Evolutionary conservation across 192 early-diverging fungal genomes (phyloP).

Genomic region (Podila horticola): DNA sequence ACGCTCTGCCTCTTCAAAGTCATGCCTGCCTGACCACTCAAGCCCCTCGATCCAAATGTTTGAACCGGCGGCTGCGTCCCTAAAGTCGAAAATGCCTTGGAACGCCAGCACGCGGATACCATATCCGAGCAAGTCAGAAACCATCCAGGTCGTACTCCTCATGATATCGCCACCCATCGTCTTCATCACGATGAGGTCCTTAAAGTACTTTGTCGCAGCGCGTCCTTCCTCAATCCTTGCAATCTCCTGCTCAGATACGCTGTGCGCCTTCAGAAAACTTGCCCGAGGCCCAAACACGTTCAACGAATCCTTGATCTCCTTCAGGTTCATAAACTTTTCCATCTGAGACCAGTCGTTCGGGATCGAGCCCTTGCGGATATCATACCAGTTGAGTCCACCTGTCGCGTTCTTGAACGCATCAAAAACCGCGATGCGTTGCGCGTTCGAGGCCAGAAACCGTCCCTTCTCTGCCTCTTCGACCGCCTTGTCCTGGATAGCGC

Average conservation of each 20-base stretch:
- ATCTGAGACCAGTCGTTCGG: conserved; percentile 72
- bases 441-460: conserved; percentile 62
- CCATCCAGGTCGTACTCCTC: conserved; percentile 65
- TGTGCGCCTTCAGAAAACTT: conserved; percentile 42
- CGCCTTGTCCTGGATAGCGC: conserved; percentile 39
- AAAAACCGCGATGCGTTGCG: conserved; percentile 66
- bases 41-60: conserved; percentile 74
- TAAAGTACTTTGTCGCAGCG: conserved; percentile 14
- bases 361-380: conserved; percentile 72
- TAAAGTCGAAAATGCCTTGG: conserved; percentile 88
- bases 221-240: conserved; percentile 26
- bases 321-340: conserved; percentile 67
- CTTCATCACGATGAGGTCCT: conserved; percentile 24
- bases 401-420: conserved; percentile 72
- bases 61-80: conserved; percentile 76
- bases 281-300: conserved; percentile 64
- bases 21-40: conserved; percentile 56
- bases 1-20: conserved; percentile 62
- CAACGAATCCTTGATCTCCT: conserved; percentile 63
- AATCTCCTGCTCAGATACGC: conserved; percentile 17
- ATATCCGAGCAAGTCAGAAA: conserved; percentile 65
- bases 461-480: conserved; percentile 55
- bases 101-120: conserved; percentile 67
- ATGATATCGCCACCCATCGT: conserved; percentile 67
- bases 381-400: conserved; percentile 81